phyloP scores from a whole-genome alignment of 345 rosid species.

The Erodium maritimum region DNA sequence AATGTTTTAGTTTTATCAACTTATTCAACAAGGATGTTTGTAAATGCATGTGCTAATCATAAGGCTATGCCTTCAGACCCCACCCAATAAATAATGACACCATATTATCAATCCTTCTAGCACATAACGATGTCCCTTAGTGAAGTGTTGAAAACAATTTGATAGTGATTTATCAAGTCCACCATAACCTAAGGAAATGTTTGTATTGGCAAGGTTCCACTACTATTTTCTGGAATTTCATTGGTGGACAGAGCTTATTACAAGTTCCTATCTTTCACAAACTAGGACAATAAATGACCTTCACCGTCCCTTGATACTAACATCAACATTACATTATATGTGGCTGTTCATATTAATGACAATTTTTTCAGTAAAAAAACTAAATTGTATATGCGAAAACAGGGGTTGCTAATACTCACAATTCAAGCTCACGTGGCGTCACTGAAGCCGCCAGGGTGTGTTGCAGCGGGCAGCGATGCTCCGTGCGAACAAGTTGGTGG shows the following conservation, averaged over 20 bases:
- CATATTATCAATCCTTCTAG: not conserved
- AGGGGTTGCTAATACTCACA: constrained; percentile 44
- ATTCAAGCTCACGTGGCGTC: constrained; percentile 48
- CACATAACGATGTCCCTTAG: not conserved
- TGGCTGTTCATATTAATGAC: not conserved
- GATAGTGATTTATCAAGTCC: not conserved
- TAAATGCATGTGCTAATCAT: not conserved
- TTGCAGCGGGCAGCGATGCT: constrained; percentile 7
- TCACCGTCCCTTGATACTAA: too few relatives aligned
- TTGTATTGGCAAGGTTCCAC: not conserved
- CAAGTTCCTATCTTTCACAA: not conserved
- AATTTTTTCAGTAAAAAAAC: too few relatives aligned
- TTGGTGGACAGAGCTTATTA: not conserved
- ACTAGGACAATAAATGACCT: too few relatives aligned
- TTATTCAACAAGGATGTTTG: not conserved
- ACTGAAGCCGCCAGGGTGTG: constrained; percentile 35
- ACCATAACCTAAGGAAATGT: not conserved
- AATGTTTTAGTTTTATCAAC: too few relatives aligned
- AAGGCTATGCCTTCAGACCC: not conserved
- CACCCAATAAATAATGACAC: not conserved
- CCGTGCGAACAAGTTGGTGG: constrained; percentile 27
- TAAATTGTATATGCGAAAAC: constrained; percentile 6
- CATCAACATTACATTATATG: too few relatives aligned
- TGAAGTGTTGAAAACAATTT: not conserved
- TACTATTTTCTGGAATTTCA: not conserved